phyloP scores from a whole-genome alignment of 306 rosid species.

The Rosa lucieae region DNA sequence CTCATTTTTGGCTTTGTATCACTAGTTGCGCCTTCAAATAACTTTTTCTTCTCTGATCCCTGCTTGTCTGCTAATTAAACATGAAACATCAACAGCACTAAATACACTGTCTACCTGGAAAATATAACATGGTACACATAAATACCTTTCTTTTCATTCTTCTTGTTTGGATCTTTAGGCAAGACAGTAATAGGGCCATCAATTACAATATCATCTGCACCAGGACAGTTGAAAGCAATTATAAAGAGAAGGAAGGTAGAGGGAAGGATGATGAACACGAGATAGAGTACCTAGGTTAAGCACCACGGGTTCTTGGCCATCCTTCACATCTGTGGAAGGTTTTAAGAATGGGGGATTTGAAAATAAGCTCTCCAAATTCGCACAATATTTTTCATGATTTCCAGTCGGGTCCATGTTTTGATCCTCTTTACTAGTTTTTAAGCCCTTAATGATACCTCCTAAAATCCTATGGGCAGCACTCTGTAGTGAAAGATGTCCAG shows the following conservation, averaged over 20 bases:
- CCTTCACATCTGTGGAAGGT: slow-evolving; percentile 39
- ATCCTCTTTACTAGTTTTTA: slow-evolving; percentile 37
- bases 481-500: slow-evolving; percentile 47
- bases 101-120: slow-evolving; percentile 3
- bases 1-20: slow-evolving; percentile 55
- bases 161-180: slow-evolving; percentile 34
- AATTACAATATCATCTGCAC: slow-evolving; percentile 66
- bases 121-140: slow-evolving; percentile 22
- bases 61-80: slow-evolving; percentile 49
- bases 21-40: slow-evolving; percentile 51
- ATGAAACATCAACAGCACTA: slow-evolving; percentile 19
- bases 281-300: slow-evolving; percentile 60
- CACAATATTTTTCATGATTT: slow-evolving; percentile 27
- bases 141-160: slow-evolving; percentile 58
- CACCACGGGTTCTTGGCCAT: slow-evolving; percentile 40
- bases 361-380: slow-evolving; percentile 59
- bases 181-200: slow-evolving; percentile 48
- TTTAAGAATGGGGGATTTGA: slow-evolving; percentile 85
- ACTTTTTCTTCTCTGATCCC: slow-evolving; percentile 56
- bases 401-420: slow-evolving; percentile 29
- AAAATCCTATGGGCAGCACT: slow-evolving; percentile 41
- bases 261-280: slow-evolving; percentile 24
- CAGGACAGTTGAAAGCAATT: slow-evolving; percentile 24
- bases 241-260: slow-evolving; percentile 24
- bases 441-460: slow-evolving; percentile 42